Evolutionary conservation across 208 protist genomes (phyloP), one percentile per base, ranked within the genome.

Genomic region (Acanthamoeba comandoni): DNA sequence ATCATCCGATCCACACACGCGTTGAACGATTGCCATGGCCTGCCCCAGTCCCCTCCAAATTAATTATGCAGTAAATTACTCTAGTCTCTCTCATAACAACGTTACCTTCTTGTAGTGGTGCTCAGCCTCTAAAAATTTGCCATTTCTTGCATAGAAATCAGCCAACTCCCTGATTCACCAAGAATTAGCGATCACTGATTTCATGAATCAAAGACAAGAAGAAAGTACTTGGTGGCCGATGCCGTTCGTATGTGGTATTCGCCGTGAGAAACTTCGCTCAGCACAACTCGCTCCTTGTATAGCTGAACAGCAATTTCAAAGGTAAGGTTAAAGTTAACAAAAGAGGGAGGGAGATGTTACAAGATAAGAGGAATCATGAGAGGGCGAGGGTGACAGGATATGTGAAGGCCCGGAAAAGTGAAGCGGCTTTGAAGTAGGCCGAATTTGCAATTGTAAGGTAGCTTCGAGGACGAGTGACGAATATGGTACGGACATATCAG

Each of bases 21-120:
- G 9, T n/a, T n/a, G 24, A 31, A 43, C 35, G 29, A 57, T 57
- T 29, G 67, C 8, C 35, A 49, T 2, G 22, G 11, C 31, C 9
- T 12, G 52, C 24, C 55, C 7, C 22, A 5, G n/a, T 31, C 52
- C 2, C 57, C 17, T 26, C 24, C 26, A 35, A 26, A 65, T 65
- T 22, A 65, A 29, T 26, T 4, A 65, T 26, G 1, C 0, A 26
- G 58, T 65, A 26, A 5, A 26, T 26, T 65, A 75, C 24, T 8
- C 31, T 19, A 2, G 19, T 29, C 62, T 65, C 24, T 85, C 77
- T 19, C 57, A n/a, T 12, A 86, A 35, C 55, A 60, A 86, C 24
- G 67, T 60, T 60, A 86, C 67, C 53, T 24, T 64, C 57, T 86
- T 86, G 53, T 49, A 67, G n/a, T 86, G 77, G n/a, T 86, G 57